These are phyloP conservation scores for Medicago lupulina DNA, from an alignment of 306 rosid genomes.

Conservation along the genomic window DNA sequence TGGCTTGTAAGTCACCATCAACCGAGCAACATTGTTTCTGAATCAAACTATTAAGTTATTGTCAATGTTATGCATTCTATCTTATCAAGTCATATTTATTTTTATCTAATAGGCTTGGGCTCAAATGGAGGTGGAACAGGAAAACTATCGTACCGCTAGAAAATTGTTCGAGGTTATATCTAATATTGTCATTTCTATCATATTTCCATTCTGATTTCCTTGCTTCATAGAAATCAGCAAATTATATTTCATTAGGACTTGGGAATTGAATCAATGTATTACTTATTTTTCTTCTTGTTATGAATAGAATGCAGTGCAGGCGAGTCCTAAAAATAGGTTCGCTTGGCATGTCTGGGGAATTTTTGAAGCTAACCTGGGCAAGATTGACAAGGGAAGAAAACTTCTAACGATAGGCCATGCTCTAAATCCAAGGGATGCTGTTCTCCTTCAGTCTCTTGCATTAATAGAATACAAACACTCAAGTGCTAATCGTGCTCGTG, in stretches of 20 bases:
- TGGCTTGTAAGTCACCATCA: constrained; percentile 86
- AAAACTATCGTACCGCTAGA: constrained; percentile 72
- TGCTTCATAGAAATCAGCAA: constrained; percentile 21
- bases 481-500: constrained; percentile 80
- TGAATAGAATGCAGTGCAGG: constrained; percentile 80
- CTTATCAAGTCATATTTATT: constrained; percentile 22
- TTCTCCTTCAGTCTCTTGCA: constrained; percentile 95
- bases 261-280: constrained; percentile 14
- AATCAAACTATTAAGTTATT: constrained; percentile 18
- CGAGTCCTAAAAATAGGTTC: constrained; percentile 96
- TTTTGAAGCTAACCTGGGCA: constrained; percentile 83
- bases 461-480: constrained; percentile 84
- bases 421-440: constrained; percentile 92
- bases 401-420: constrained; percentile 88
- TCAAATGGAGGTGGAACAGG: constrained; percentile 88
- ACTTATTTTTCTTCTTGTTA: constrained; percentile 27
- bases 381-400: constrained; percentile 75
- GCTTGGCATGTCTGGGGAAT: constrained; percentile 99
- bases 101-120: constrained; percentile 82
- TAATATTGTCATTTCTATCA: constrained; percentile 1
- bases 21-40: constrained; percentile 23
- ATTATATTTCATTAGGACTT: constrained; percentile 16
- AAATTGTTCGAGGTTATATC: constrained; percentile 79
- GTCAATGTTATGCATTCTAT: constrained; percentile 2
- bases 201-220: constrained; percentile 5